Base-by-base conservation (phyloP, 148 eudicot species). In the Vaccinium corymbosum region DNA sequence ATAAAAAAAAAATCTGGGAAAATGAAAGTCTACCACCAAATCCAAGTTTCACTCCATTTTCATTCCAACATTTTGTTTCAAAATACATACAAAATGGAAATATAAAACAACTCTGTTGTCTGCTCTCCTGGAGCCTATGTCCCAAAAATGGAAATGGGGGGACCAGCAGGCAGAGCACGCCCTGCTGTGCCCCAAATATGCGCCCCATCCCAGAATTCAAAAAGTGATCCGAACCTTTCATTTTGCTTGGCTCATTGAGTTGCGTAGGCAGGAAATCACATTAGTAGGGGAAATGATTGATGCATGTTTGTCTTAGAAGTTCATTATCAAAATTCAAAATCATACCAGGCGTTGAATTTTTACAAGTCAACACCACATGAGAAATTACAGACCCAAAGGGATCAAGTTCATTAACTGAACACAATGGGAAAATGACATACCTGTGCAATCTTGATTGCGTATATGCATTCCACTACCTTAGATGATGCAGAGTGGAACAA, bases 401-500 rank as follows among this genome's bases (percentile, higher is more conserved):
- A 16, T 7, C 8, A 46, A 12, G 25, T 13, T 50, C n/a, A 57
- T 51, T 7, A 78, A 66, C 27, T 20, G 2, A 19, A 74, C 11
- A 84, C 51, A 20, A 19, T 25, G 70, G 32, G 80, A 72, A 27
- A 17, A n/a, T 22, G 42, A 82, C 83, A 51, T 85, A 92, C 99
- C 98, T 96, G 99, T 56, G 89, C 94, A 81, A 96, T 96, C 90
- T 96, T 94, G 29, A 94, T 86, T 55, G 90, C 89, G 61, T 84
- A 84, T 50, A 96, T 87, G 88, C 94, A 92, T 19, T 94, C 93
- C 80, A 91, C 85, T 71, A 96, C 85, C 87, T 93, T 92, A 25
- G 92, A 91, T 56, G 97, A 89, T 29, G 85, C 86, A 19, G 85
- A 81, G 79, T 84, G 56, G 87, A 91, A 92, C 51, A 96, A 83